These are phyloP conservation scores for Aspergillus sp. DNA, from an alignment of 2,329 filamentous ascomycete species.

Conservation along the genomic window DNA sequence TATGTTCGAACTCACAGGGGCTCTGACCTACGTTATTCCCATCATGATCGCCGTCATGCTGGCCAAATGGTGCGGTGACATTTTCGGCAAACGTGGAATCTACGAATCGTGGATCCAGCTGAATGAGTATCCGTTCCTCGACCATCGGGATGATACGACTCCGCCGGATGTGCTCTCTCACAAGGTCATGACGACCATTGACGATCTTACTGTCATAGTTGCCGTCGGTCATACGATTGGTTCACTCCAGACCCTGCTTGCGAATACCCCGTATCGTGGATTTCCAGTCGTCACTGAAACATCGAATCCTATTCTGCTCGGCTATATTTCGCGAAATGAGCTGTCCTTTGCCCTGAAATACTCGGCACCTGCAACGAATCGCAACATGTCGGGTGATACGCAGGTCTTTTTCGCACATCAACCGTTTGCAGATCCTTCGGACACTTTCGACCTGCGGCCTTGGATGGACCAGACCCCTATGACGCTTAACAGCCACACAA, in stretches of 20 bases:
- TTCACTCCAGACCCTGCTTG: conserved; percentile 61
- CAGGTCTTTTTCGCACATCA: conserved; percentile 80
- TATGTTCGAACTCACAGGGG: conserved; percentile 97
- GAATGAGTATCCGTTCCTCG: conserved; percentile 89
- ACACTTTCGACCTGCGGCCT: conserved; percentile 76
- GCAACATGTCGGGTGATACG: conserved; percentile 55
- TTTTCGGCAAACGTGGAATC: conserved; percentile 83
- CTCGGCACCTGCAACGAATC: conserved; percentile 39
- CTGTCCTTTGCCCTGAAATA: conserved; percentile 69
- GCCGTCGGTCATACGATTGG: conserved; percentile 81
- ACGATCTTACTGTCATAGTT: conserved; percentile 80
- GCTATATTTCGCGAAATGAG: conserved; percentile 90
- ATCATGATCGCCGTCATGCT: conserved; percentile 99
- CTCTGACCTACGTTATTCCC: conserved; percentile 88
- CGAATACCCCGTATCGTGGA: conserved; percentile 69
- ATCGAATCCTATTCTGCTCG: conserved; percentile 68
- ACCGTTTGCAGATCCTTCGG: conserved; percentile 65
- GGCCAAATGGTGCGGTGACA: conserved; percentile 95
- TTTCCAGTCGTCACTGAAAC: conserved; percentile 82
- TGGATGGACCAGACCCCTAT: conserved; percentile 99
- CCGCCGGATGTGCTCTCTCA: conserved; percentile 78
- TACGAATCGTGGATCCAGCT: conserved; percentile 98
- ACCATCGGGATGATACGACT: conserved; percentile 70
- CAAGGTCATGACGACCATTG: conserved; percentile 84
- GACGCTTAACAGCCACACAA: conserved; percentile 67